These are phyloP conservation scores for Exophiala bonariae DNA, from an alignment of 2,329 filamentous ascomycete species.

Conservation along the genomic window DNA sequence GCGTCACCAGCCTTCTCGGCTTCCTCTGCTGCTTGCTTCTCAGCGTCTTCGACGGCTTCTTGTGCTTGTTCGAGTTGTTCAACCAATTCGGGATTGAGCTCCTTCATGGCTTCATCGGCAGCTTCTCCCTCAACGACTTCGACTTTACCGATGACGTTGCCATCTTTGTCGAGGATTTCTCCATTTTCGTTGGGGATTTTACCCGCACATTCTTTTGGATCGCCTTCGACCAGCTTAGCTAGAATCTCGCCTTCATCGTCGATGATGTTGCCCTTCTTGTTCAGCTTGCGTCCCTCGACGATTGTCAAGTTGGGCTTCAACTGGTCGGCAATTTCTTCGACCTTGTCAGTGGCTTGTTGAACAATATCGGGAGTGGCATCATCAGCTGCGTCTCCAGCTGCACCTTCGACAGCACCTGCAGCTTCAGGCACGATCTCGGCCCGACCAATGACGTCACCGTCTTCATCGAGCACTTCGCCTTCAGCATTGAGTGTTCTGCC, in stretches of 20 bases:
- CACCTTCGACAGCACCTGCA: conserved; percentile 17
- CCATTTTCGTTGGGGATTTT: conserved; percentile 36
- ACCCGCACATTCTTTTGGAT: conserved; percentile 33
- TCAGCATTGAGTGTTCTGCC: conserved; percentile 41
- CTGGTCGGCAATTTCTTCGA: conserved; percentile 36
- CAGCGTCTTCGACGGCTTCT: conserved; percentile 27
- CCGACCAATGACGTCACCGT: conserved; percentile 38
- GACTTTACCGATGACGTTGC: conserved; percentile 35
- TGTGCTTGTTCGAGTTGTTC: conserved; percentile 27
- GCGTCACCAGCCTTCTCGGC: conserved; percentile 29
- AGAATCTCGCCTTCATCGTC: conserved; percentile 39
- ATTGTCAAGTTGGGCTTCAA: conserved; percentile 37
- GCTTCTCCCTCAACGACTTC: conserved; percentile 29
- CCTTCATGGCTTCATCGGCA: conserved; percentile 31
- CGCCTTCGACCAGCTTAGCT: conserved; percentile 43
- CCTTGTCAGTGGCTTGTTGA: conserved; percentile 45
- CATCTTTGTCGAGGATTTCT: conserved; percentile 38
- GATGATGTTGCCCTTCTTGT: conserved; percentile 33
- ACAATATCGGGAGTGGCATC: conserved; percentile 32
- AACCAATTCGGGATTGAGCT: conserved; percentile 28
- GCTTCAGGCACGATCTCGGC: conserved; percentile 36
- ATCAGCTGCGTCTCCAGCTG: conserved; percentile 13
- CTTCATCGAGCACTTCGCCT: conserved; percentile 38
- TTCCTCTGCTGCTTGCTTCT: conserved; percentile 24
- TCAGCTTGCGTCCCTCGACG: conserved; percentile 38